Evolutionary conservation across 331 rosid genomes (phyloP).

Genomic region (Malus hybrid): DNA sequence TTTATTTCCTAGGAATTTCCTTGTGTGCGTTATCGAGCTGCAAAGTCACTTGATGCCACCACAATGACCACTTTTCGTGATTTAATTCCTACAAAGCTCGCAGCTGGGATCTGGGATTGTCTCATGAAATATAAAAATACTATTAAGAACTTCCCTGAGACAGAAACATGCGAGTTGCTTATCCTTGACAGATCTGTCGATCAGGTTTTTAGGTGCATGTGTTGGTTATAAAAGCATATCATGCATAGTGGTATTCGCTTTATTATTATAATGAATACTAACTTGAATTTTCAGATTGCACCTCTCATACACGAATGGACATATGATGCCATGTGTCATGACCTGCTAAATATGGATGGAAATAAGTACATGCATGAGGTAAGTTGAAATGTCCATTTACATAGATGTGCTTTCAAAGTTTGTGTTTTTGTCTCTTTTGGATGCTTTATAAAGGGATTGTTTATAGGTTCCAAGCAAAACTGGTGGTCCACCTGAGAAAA

Average conservation of each 20-base stretch:
- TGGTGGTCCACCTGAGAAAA: constrained; percentile 75
- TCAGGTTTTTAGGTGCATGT: constrained; percentile 72
- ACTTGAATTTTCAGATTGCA: constrained; percentile 66
- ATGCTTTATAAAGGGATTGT: constrained; percentile 6
- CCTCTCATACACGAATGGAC: constrained; percentile 99
- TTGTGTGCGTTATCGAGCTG: constrained; percentile 81
- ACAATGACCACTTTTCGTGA: constrained; percentile 89
- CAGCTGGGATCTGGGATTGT: constrained; percentile 93
- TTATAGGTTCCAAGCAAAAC: constrained; percentile 68
- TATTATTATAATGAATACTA: constrained; percentile 23
- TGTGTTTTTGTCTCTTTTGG: neutral
- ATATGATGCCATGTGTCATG: constrained; percentile 97
- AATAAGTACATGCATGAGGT: constrained; percentile 89
- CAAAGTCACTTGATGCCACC: constrained; percentile 83
- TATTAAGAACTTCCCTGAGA: constrained; percentile 73
- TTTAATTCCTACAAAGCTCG: constrained; percentile 93
- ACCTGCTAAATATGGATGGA: constrained; percentile 87
- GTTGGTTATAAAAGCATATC: constrained; percentile 12
- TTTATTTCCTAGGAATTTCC: constrained; percentile 66
- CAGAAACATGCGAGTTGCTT: constrained; percentile 93
- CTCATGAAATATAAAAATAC: constrained; percentile 69
- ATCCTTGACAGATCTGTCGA: constrained; percentile 95
- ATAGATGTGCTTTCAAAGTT: constrained; percentile 1
- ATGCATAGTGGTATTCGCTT: neutral
- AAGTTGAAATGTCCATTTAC: constrained; percentile 16